phyloP scores from a whole-genome alignment of 1,284 basidiomycete genomes.

The Ceratobasidium sp. region DNA sequence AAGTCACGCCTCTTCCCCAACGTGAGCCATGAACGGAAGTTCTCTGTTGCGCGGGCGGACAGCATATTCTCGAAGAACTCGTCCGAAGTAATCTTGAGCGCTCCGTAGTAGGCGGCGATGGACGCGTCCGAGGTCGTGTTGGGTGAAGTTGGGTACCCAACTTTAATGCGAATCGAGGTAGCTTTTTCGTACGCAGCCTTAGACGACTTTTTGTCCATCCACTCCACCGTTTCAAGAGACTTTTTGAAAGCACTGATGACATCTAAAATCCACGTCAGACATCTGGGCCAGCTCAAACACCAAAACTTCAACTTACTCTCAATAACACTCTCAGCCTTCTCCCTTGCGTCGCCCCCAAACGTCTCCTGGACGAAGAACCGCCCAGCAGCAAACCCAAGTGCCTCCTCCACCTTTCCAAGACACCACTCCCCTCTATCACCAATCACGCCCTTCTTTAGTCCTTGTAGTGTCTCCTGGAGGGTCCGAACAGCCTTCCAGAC shows the following conservation, averaged over 20 bases:
- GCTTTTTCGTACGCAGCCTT: slow-evolving; percentile 87
- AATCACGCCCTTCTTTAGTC: slow-evolving; percentile 87
- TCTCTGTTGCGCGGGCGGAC: slow-evolving; percentile 64
- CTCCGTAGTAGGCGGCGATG: slow-evolving; percentile 78
- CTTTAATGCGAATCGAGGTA: slow-evolving; percentile 74
- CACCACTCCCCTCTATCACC: slow-evolving; percentile 86
- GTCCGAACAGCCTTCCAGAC: slow-evolving; percentile 78
- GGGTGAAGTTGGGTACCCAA: slow-evolving; percentile 86
- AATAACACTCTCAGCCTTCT: slow-evolving; percentile 86
- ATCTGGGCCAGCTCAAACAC: background rate
- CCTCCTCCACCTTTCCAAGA: slow-evolving; percentile 68
- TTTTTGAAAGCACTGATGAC: slow-evolving; percentile 87
- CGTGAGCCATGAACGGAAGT: slow-evolving; percentile 55
- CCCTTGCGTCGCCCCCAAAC: slow-evolving; percentile 83
- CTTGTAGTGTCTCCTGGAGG: slow-evolving; percentile 77
- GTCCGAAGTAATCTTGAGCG: slow-evolving; percentile 70
- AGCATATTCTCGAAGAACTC: slow-evolving; percentile 90
- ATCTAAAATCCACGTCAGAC: slow-evolving; percentile 56
- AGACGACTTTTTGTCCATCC: slow-evolving; percentile 92
- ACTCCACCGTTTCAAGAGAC: slow-evolving; percentile 79
- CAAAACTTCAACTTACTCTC: slow-evolving; percentile 60
- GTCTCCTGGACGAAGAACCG: slow-evolving; percentile 85
- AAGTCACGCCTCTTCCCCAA: slow-evolving; percentile 78
- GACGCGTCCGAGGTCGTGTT: slow-evolving; percentile 57
- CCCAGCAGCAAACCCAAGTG: slow-evolving; percentile 80